A percentile compares a stretch with the other conserved stretches of the same genome.
Conservation (phyloP, 2,329 filamentous ascomycete species). For the Talaromyces funiculosus region DNA sequence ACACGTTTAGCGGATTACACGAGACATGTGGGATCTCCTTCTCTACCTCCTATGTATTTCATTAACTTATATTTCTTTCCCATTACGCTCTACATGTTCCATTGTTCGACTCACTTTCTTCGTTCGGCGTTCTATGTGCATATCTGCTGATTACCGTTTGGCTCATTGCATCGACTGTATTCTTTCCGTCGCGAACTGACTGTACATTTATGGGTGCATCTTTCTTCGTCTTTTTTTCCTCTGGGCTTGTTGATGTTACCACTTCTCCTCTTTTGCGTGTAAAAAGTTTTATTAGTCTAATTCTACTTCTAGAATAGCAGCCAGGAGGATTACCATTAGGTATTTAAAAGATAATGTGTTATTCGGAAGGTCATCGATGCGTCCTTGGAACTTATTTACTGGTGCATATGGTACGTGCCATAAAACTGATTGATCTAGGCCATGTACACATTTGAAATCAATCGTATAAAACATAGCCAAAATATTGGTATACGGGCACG, state of each 20-base stretch:
- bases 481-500: no score
- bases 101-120: slow-evolving; percentile 15
- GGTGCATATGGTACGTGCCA: background rate
- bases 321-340: background rate
- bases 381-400: background rate
- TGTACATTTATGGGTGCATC: slow-evolving; percentile 13
- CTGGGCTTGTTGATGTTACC: background rate
- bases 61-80: background rate
- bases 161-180: background rate
- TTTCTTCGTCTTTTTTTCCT: slow-evolving; percentile 8
- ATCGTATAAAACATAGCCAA: background rate
- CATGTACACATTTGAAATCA: background rate
- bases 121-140: slow-evolving; percentile 12
- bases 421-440: background rate
- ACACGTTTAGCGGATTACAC: background rate
- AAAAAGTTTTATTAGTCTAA: background rate
- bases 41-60: background rate
- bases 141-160: background rate
- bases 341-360: background rate
- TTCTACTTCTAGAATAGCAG: background rate
- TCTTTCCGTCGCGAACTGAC: background rate
- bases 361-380: background rate
- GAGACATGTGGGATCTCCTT: background rate
- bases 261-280: slow-evolving; percentile 1
- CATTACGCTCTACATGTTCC: background rate